These are phyloP conservation scores for Trichosporon inkin DNA, from an alignment of 1,284 basidiomycete species.

Conservation along the genomic window DNA sequence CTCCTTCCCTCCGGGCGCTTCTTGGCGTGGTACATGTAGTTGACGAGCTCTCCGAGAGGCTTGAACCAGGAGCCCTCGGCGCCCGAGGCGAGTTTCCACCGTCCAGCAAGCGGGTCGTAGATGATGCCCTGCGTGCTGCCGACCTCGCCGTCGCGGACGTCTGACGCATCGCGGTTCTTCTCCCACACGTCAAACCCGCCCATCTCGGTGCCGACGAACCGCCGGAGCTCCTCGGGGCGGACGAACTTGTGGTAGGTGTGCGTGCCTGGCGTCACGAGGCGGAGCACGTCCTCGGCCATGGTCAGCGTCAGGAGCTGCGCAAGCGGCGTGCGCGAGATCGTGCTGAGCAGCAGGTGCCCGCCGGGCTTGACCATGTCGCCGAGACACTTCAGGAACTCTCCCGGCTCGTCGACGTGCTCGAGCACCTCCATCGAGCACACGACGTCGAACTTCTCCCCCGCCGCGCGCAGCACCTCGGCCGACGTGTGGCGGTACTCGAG, in stretches of 20 bases:
- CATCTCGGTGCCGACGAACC: slow-evolving; percentile 67
- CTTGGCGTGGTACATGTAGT: slow-evolving; percentile 50
- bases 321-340: slow-evolving; percentile 90
- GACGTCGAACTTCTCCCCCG: slow-evolving; percentile 67
- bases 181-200: slow-evolving; percentile 49
- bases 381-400: slow-evolving; percentile 73
- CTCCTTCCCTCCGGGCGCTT: slow-evolving; percentile 25
- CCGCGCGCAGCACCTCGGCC: slow-evolving; percentile 66
- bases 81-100: slow-evolving; percentile 67
- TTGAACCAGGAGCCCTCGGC: slow-evolving; percentile 58
- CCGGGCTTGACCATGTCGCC: slow-evolving; percentile 84
- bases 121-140: slow-evolving; percentile 78
- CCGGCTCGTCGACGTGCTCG: slow-evolving; percentile 93
- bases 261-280: slow-evolving; percentile 81
- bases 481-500: slow-evolving; percentile 70
- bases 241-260: slow-evolving; percentile 90
- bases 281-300: slow-evolving; percentile 77
- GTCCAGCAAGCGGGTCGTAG: slow-evolving; percentile 69
- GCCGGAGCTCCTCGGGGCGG: slow-evolving; percentile 79
- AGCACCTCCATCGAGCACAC: slow-evolving; percentile 98
- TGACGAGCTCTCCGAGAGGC: slow-evolving; percentile 42
- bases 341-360: slow-evolving; percentile 91
- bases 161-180: slow-evolving; percentile 46
- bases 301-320: slow-evolving; percentile 86
- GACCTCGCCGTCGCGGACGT: slow-evolving; percentile 59